Conservation (phyloP, 352 stramenopile genomes). For the Globisporangium viniferum region DNA sequence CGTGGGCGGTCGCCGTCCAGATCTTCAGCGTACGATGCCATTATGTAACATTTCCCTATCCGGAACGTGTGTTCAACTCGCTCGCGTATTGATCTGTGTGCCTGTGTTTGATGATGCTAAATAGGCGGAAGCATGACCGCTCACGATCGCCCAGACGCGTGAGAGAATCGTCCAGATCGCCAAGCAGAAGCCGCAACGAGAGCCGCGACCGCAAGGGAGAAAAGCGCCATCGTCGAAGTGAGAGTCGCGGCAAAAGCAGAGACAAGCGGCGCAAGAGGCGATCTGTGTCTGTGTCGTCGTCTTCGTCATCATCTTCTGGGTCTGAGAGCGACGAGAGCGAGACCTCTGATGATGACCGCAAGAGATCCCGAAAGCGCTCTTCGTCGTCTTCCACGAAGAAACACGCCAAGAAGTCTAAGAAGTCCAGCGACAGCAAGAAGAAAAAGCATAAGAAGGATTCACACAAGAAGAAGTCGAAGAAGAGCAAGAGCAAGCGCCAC, state of each 20-base stretch:
- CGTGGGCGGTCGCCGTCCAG: slow-evolving; percentile 27
- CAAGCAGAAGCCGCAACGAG: not conserved
- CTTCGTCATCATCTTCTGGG: slow-evolving; percentile 23
- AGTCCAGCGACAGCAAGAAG: slow-evolving; percentile 18
- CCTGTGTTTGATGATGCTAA: not conserved
- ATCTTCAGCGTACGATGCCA: slow-evolving; percentile 3
- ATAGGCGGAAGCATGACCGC: slow-evolving; percentile 23
- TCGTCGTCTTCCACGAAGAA: slow-evolving; percentile 31
- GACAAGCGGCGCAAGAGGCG: not conserved
- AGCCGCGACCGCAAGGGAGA: not conserved
- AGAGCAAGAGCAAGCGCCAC: slow-evolving; percentile 29
- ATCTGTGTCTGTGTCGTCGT: slow-evolving; percentile 7
- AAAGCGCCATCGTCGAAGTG: not conserved
- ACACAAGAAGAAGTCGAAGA: slow-evolving; percentile 29
- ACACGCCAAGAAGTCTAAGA: slow-evolving; percentile 26
- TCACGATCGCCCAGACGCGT: slow-evolving; percentile 5
- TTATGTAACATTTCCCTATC: not conserved
- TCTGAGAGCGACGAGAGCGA: slow-evolving; percentile 20
- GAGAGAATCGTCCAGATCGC: slow-evolving; percentile 9
- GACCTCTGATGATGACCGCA: slow-evolving; percentile 19
- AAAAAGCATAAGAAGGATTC: slow-evolving; percentile 42
- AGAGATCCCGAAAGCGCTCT: slow-evolving; percentile 6
- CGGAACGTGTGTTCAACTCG: not conserved
- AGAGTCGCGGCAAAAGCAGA: slow-evolving; percentile 7
- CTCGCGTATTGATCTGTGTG: not conserved